Evolutionary conservation across 176 grass and related monocot species (phyloP).

Genomic region (Bothriochloa decipiens): DNA sequence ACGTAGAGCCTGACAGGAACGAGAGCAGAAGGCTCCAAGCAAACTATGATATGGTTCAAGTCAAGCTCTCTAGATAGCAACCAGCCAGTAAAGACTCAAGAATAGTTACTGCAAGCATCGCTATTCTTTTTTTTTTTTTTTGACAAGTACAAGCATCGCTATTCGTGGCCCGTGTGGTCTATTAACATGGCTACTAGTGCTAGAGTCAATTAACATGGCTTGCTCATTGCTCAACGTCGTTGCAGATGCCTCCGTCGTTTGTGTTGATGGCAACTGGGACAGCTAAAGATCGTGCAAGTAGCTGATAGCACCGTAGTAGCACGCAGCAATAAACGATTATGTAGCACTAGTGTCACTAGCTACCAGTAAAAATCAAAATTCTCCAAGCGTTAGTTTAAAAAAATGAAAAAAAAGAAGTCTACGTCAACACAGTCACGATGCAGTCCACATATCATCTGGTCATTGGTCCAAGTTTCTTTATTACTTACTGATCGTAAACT

Average conservation of each 20-base stretch:
- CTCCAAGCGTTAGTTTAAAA: not conserved
- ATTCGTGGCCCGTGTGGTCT: constrained; percentile 11
- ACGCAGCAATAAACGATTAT: not conserved
- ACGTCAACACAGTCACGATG: not conserved
- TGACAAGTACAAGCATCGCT: not conserved
- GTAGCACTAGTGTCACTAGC: not conserved
- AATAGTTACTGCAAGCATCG: not conserved
- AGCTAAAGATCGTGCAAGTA: not conserved
- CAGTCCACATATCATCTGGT: constrained; percentile 19
- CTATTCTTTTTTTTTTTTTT: too few species aligned
- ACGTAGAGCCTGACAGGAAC: not conserved
- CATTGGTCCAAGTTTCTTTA: constrained; percentile 14
- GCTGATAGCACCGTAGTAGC: not conserved
- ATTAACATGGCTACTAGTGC: not conserved
- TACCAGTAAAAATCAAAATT: not conserved
- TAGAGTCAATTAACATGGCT: not conserved
- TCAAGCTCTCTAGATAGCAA: not conserved
- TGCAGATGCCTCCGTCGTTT: constrained; percentile 5
- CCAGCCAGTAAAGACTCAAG: not conserved
- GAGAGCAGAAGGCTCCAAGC: constrained; percentile 1
- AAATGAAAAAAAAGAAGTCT: too few species aligned
- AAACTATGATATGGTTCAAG: not conserved
- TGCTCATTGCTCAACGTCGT: not conserved
- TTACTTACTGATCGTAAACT: not conserved
- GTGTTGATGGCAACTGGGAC: constrained; percentile 27